Percentiles rank a stretch among this genome's conserved stretches.
Conservation (phyloP, 306 rosid genomes). For the Nissolia schottii region DNA sequence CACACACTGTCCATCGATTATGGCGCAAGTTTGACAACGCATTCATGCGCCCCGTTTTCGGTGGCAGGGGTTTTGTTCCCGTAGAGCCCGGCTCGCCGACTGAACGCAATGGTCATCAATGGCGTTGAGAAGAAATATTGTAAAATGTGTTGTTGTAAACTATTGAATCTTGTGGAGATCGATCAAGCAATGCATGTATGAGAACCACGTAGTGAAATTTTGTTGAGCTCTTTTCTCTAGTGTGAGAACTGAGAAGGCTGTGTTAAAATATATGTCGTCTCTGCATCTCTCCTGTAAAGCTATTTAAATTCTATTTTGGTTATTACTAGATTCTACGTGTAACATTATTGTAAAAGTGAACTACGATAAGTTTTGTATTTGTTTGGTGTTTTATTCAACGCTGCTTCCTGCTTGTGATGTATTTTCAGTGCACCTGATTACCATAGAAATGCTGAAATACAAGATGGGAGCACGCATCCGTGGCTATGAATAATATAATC, state of each 20-base stretch:
- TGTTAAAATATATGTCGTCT: constrained; percentile 20
- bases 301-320: neutral
- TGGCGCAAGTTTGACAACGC: constrained; percentile 93
- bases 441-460: neutral
- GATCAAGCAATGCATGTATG: constrained; percentile 16
- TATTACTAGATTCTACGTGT: neutral
- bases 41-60: constrained; percentile 95
- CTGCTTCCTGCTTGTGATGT: neutral
- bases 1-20: constrained; percentile 87
- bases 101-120: constrained; percentile 50
- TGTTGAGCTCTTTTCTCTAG: constrained; percentile 6
- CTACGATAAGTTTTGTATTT: neutral
- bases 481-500: neutral
- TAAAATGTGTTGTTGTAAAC: constrained; percentile 30
- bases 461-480: too few relatives aligned
- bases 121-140: constrained; percentile 45
- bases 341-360: neutral
- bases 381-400: neutral
- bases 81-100: constrained; percentile 87
- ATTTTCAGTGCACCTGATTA: neutral
- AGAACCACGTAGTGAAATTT: constrained; percentile 20
- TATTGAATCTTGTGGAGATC: constrained; percentile 23
- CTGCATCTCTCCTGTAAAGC: neutral
- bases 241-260: constrained; percentile 19
- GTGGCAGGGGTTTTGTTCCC: constrained; percentile 98